Percentiles rank a stretch among this genome's conserved stretches.
Conservation (phyloP, 768 basidiomycete species). For the Termitomyces sp. region DNA sequence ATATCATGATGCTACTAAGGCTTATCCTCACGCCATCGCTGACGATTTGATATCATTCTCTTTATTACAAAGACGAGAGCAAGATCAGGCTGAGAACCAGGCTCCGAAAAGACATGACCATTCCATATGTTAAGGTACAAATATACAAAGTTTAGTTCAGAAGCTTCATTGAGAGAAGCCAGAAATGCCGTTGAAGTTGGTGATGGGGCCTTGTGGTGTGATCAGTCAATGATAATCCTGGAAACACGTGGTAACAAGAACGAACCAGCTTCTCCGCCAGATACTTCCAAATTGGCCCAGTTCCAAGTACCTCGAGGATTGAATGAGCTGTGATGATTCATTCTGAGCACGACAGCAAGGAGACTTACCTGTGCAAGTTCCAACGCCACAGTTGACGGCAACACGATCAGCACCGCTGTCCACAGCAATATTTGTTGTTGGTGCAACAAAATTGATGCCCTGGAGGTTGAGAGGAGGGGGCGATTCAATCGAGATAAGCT, state of each 20-base stretch:
- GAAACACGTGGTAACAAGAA: neutral
- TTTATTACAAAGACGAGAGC: neutral
- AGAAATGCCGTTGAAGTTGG: slow-evolving; percentile 26
- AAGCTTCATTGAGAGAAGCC: slow-evolving; percentile 23
- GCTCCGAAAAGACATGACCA: neutral
- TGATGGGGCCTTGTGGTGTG: slow-evolving; percentile 28
- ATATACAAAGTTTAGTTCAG: neutral
- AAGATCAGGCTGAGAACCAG: neutral
- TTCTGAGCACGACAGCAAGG: neutral
- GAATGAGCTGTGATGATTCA: neutral
- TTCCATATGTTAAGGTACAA: neutral
- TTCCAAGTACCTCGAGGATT: slow-evolving; percentile 38
- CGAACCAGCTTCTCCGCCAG: slow-evolving; percentile 38
- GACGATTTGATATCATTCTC: slow-evolving; percentile 31
- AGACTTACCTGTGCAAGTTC: slow-evolving; percentile 41
- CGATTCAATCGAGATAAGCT: neutral
- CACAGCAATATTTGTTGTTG: slow-evolving; percentile 39
- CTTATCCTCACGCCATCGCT: slow-evolving; percentile 52
- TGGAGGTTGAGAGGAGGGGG: slow-evolving; percentile 14
- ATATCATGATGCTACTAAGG: neutral
- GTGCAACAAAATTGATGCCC: slow-evolving; percentile 44
- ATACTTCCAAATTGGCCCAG: slow-evolving; percentile 40
- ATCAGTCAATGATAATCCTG: neutral
- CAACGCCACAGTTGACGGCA: slow-evolving; percentile 51
- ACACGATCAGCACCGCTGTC: slow-evolving; percentile 36